Evolutionary conservation across 2,329 filamentous ascomycete species (phyloP), one percentile per base, ranked within the genome.

Genomic region (Stachybotrys chartarum): DNA sequence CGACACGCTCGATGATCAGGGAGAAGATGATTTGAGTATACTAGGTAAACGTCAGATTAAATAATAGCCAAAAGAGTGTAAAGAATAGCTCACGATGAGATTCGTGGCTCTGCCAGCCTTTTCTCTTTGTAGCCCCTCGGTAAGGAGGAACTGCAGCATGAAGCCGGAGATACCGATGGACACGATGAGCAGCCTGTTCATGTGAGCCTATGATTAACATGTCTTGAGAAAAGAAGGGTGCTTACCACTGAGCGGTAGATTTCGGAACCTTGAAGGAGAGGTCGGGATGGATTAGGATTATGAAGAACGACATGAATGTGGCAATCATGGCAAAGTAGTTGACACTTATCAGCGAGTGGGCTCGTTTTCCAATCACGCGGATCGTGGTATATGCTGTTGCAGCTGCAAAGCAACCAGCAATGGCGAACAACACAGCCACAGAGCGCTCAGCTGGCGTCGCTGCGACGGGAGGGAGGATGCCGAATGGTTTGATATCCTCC

Each of bases 81-180:
- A 1, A 3, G 24, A 0, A 16, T 30, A 18, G 60, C 63, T n/a
- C 58, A 68, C 66, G 0, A 69, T 69, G 0, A 69, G 63, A 48
- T 69, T 69, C 0, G 67, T 69, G 10, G 67, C 67, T 39, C 67
- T 56, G 1, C 67, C 67, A 4, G 66, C 67, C 53, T 87, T 88
- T 58, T 90, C 86, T 60, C 88, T 82, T 54, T 88, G 74, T 39
- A 94, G 68, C 0, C 88, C 89, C 8, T 85, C 84, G 0, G 90
- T 91, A 1, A 93, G 73, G 7, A 92, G 76, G 54, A 90, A 88
- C 75, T 93, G 90, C 72, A 91, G 82, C n/a, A 88, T 64, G 63
- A 93, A 92, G 0, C 89, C 90, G 39, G 85, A 87, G 0, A 85
- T 64, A 0, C 88, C 88, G 10, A 94, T 75, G 1, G 72, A 73